phyloP scores from a whole-genome alignment of 2,329 filamentous ascomycete genomes.

The Hypoxylon sp. region DNA sequence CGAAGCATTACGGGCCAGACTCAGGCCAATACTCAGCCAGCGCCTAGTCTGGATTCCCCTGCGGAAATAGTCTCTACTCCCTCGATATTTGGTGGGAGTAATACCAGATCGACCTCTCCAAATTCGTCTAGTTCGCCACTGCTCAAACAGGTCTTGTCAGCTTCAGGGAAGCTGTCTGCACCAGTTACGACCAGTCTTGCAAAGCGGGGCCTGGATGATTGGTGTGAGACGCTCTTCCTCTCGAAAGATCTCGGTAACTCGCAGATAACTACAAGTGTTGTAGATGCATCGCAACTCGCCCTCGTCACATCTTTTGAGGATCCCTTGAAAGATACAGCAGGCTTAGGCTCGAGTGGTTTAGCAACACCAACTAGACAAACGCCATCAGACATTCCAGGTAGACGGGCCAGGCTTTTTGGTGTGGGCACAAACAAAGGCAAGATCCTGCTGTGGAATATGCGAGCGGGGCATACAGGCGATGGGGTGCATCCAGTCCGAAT shows the following conservation, averaged over 20 bases:
- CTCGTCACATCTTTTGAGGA: constrained; percentile 83
- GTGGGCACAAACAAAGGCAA: constrained; percentile 83
- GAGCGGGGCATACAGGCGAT: constrained; percentile 73
- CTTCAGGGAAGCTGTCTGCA: constrained; percentile 49
- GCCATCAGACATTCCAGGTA: constrained; percentile 80
- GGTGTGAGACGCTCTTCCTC: constrained; percentile 73
- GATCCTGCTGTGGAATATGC: constrained; percentile 89
- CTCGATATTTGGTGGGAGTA: constrained; percentile 54
- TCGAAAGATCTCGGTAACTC: constrained; percentile 72
- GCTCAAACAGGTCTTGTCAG: constrained; percentile 42
- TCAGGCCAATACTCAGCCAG: constrained; percentile 21
- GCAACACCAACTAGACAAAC: constrained; percentile 60
- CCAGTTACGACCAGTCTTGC: constrained; percentile 41
- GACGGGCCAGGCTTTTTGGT: constrained; percentile 84
- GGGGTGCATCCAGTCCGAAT: constrained; percentile 79
- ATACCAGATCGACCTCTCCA: constrained; percentile 40
- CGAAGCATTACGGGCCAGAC: constrained; percentile 52
- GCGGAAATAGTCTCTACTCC: constrained; percentile 30
- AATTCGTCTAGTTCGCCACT: constrained; percentile 45
- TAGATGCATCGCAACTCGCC: constrained; percentile 83
- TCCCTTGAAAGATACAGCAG: constrained; percentile 73
- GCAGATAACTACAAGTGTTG: constrained; percentile 76
- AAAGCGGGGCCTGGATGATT: constrained; percentile 68
- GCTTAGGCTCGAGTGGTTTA: constrained; percentile 63
- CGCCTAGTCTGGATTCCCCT: constrained; percentile 16